Percentiles rank a stretch among this genome's conserved stretches.
These are phyloP conservation scores for Coelastrella sp. DNA, from an alignment of 139 green algal species.

Conservation along the genomic window DNA sequence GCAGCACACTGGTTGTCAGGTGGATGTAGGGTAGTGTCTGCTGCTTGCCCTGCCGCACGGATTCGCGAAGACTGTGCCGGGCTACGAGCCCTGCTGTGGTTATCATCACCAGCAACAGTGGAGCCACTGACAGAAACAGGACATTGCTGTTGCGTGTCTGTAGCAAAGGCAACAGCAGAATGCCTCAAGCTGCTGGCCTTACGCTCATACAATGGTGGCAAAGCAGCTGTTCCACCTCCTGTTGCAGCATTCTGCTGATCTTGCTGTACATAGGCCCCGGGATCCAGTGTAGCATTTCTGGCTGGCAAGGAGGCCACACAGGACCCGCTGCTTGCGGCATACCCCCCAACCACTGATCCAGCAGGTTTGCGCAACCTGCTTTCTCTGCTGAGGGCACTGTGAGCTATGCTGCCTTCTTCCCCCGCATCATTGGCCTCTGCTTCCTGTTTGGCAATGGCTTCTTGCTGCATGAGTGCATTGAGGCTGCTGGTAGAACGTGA, in stretches of 20 bases:
- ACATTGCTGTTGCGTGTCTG: too few relatives aligned
- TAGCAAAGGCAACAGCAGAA: conserved; percentile 17
- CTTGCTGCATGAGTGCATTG: conserved; percentile 15
- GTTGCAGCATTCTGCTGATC: neutral
- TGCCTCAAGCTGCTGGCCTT: neutral
- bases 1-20: too few relatives aligned
- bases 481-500: neutral
- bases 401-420: neutral
- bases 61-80: too few relatives aligned
- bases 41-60: too few relatives aligned
- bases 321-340: neutral
- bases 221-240: neutral
- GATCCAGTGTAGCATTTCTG: neutral
- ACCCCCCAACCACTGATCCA: neutral
- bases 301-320: neutral
- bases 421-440: neutral
- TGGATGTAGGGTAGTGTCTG: too few relatives aligned
- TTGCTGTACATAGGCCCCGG: too few relatives aligned
- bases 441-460: neutral
- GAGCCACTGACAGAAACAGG: too few relatives aligned
- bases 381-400: neutral
- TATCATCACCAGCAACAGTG: too few relatives aligned
- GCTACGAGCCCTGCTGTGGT: too few relatives aligned
- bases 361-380: neutral
- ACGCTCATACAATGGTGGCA: neutral